Conservation (phyloP, 2,329 filamentous ascomycete species). For the Talaromyces sp. region DNA sequence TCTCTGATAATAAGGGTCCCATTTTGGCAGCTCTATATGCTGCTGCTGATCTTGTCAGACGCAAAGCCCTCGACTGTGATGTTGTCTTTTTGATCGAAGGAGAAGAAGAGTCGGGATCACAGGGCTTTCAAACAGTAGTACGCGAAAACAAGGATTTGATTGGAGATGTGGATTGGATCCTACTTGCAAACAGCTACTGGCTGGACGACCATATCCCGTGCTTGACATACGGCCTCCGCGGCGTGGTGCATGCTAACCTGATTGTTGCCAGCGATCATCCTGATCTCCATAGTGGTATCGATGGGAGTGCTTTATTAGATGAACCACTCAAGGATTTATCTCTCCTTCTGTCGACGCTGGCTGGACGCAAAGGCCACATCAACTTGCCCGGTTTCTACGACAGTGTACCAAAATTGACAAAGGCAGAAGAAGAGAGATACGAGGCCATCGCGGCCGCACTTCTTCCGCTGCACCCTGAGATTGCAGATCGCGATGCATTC, state of each 20-base stretch:
- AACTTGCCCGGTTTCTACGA: constrained; percentile 88
- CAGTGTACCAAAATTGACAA: constrained; percentile 68
- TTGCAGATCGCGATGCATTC: constrained; percentile 62
- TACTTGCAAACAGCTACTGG: constrained; percentile 98
- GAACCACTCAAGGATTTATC: constrained; percentile 92
- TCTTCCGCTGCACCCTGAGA: constrained; percentile 64
- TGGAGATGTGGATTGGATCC: constrained; percentile 86
- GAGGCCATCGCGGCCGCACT: constrained; percentile 77
- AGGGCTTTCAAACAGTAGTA: constrained; percentile 83
- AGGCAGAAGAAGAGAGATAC: constrained; percentile 74
- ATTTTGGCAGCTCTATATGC: constrained; percentile 92
- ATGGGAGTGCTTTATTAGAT: constrained; percentile 83
- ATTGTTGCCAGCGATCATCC: constrained; percentile 81
- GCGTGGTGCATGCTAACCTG: constrained; percentile 88
- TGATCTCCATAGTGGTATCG: constrained; percentile 93
- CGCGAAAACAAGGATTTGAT: constrained; percentile 76
- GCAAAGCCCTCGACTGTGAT: constrained; percentile 79
- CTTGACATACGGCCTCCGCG: constrained; percentile 87
- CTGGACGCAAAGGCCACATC: constrained; percentile 73
- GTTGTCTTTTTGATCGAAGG: constrained; percentile 94
- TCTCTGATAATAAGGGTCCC: constrained; percentile 95
- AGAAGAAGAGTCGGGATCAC: constrained; percentile 90
- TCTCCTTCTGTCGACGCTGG: constrained; percentile 73
- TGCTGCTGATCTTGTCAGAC: constrained; percentile 79
- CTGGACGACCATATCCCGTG: constrained; percentile 93